Base-by-base conservation (phyloP, 345 rosid species). In the Cardamine chenopodiifolia region DNA sequence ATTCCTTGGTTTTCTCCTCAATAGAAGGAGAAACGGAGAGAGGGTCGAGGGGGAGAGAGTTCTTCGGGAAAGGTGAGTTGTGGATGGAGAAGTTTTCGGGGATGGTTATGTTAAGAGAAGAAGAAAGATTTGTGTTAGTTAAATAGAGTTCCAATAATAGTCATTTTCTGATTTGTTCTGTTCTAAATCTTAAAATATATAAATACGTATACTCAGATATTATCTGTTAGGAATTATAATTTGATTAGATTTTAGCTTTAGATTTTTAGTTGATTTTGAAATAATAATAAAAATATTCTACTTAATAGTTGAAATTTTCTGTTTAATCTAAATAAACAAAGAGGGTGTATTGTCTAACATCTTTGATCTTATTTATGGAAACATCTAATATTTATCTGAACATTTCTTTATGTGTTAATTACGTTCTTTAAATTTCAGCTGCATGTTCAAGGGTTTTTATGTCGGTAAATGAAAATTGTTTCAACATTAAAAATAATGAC, bases 21-120 rank as follows among this genome's bases (percentile, higher is more conserved):
- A 42, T 48, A 73, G 71, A 73, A 64, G 75, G 29, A 17, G 44
- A 31, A 13, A 47, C 47, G 6, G 11, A 61, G 61, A 62, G 62
- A 62, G 6, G 34, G 50, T 72, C 18, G 45, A 18, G 76, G 62
- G 53, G 77, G 55, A 52, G 77, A 72, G 55, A 25, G 48, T 73
- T 70, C 2, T 45, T 35, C 19, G 52, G 25, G 8, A 32, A 19
- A 32, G 31, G 19, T 58, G 18, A 62, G 44, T 62, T 52, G 77
- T 54, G 77, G 56, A 15, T 39, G 2, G 64, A 54, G 64, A 73
- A 73, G 15, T 42, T 73, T 55, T 20, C 48, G 65, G 65, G 8
- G 37, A 55, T 32, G 20, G 77, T 73, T 39, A 19, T 40, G 15
- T 7, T 12, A 2, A 12, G 11, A 49, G 40, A 61, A 8, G 4